A percentile compares a stretch with the other conserved stretches of the same genome.
phyloP scores from a whole-genome alignment of 176 grass and related monocot species.

The Eleusine coracana region DNA sequence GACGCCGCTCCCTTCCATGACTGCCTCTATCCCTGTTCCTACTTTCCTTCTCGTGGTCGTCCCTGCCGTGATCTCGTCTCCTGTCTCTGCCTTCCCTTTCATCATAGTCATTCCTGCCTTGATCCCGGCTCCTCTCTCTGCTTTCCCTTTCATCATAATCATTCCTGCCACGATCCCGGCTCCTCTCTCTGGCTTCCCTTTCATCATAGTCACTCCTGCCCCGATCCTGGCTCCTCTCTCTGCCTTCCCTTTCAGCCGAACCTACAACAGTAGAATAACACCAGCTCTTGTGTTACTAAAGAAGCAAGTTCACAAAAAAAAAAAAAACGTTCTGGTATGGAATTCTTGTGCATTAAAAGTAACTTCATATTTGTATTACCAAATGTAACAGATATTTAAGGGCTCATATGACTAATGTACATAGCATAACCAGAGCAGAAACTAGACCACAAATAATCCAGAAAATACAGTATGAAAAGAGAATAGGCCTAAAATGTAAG shows the following conservation, averaged over 20 bases:
- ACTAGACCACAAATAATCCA: background rate
- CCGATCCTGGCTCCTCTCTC: conserved; percentile 51
- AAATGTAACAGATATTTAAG: background rate
- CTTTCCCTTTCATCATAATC: conserved; percentile 34
- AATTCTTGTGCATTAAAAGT: background rate
- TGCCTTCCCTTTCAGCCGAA: conserved; percentile 44
- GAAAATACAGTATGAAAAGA: background rate
- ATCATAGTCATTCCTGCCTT: conserved; percentile 5
- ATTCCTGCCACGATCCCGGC: conserved; percentile 51
- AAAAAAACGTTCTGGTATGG: background rate
- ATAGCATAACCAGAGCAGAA: background rate
- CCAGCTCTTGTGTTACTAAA: background rate
- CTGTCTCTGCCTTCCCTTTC: conserved; percentile 37
- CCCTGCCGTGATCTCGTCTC: conserved; percentile 55
- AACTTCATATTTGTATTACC: background rate
- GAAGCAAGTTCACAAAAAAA: background rate
- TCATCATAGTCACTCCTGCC: background rate
- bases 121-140: conserved; percentile 29
- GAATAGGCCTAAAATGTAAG: background rate
- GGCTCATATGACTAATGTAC: background rate
- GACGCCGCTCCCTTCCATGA: conserved; percentile 49
- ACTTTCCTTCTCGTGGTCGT: conserved; percentile 47
- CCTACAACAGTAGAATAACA: conserved; percentile 22
- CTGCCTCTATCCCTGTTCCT: conserved; percentile 58
- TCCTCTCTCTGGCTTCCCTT: conserved; percentile 41